These are phyloP conservation scores for Botrytis fabae DNA, from an alignment of 2,329 filamentous ascomycete species.

Conservation along the genomic window DNA sequence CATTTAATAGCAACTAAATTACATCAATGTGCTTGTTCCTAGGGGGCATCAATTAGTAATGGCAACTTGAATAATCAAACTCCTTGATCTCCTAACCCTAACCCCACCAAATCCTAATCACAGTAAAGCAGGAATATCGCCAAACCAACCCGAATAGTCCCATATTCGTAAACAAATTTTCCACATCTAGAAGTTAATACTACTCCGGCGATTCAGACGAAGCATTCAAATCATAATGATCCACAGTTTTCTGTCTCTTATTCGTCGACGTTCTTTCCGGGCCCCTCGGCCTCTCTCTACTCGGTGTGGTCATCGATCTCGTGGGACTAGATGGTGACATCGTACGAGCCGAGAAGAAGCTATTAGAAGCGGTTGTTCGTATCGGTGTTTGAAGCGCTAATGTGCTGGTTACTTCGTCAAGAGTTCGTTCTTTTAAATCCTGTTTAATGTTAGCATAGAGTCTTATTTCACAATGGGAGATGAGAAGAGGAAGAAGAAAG, in stretches of 20 bases:
- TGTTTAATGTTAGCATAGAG: not conserved
- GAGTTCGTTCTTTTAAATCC: not conserved
- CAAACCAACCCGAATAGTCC: too few species aligned
- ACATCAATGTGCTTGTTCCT: not conserved
- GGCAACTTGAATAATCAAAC: not conserved
- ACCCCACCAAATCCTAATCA: not conserved
- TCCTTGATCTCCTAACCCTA: not conserved
- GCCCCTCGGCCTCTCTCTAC: too few species aligned
- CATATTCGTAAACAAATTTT: not conserved
- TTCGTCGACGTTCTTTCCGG: not conserved
- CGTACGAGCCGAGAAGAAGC: not conserved
- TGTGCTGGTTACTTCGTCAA: not conserved
- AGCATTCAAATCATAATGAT: not conserved
- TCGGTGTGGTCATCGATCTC: not conserved
- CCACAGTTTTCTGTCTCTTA: not conserved
- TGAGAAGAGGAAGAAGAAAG: too few species aligned
- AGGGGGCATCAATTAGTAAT: not conserved
- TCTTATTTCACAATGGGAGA: not conserved
- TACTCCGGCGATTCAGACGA: not conserved
- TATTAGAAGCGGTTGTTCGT: not conserved
- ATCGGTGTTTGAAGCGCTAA: not conserved
- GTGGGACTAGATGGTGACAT: not conserved
- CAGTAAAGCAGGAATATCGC: not conserved
- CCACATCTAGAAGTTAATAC: not conserved
- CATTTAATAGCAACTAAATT: not conserved